Evolutionary conservation across 768 basidiomycete genomes (phyloP).

Genomic region (Cystobasidium onofrii): DNA sequence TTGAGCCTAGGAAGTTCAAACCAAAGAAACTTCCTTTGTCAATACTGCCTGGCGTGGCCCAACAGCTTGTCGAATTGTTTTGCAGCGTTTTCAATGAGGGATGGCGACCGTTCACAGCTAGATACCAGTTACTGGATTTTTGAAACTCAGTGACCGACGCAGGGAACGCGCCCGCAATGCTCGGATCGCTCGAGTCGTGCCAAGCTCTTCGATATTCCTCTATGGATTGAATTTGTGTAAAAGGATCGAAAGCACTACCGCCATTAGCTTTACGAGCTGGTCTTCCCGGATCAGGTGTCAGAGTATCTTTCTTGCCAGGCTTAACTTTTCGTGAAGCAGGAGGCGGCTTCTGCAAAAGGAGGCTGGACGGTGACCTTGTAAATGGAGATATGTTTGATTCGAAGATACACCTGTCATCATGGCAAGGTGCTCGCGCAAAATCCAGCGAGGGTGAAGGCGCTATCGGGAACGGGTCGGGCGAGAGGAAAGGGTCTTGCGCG

Average conservation of each 20-base stretch:
- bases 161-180: not conserved
- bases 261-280: not conserved
- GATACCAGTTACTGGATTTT: not conserved
- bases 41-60: slow-evolving; percentile 11
- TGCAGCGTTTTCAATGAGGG: not conserved
- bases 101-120: not conserved
- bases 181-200: not conserved
- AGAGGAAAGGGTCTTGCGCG: slow-evolving; percentile 9
- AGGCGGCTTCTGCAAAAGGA: not conserved
- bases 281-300: not conserved
- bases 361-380: slow-evolving; percentile 20
- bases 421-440: slow-evolving; percentile 33
- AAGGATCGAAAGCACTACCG: slow-evolving; percentile 13
- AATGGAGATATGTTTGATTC: slow-evolving; percentile 35
- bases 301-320: not conserved
- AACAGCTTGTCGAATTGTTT: slow-evolving; percentile 9
- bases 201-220: not conserved
- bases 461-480: slow-evolving; percentile 34
- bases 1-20: slow-evolving; percentile 29
- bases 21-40: slow-evolving; percentile 35
- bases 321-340: not conserved
- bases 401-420: slow-evolving; percentile 38
- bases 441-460: slow-evolving; percentile 33
- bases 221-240: not conserved
- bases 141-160: not conserved